Percentiles rank a stretch among this genome's conserved stretches.
Conservation (phyloP, 2,329 filamentous ascomycete genomes). For the Diaporthe sp. region DNA sequence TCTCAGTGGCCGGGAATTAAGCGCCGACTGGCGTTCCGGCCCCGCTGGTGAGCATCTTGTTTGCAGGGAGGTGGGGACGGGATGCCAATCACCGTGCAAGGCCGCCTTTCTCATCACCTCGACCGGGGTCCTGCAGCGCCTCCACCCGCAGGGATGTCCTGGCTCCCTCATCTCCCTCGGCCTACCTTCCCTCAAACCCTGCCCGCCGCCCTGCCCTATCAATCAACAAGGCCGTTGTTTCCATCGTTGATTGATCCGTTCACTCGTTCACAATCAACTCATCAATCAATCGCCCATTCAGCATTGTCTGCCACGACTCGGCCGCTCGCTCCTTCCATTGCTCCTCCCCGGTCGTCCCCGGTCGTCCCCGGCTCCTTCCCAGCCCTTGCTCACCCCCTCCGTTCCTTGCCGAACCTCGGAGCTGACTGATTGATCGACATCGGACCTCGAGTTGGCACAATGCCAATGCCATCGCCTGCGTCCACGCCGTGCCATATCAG, state of each 20-base stretch:
- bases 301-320: constrained; percentile 26
- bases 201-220: constrained; percentile 10
- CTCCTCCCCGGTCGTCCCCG: not conserved
- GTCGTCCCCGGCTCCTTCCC: not conserved
- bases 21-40: constrained; percentile 32
- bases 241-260: constrained; percentile 23
- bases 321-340: not conserved
- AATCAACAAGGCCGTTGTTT: constrained; percentile 20
- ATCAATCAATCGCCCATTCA: not conserved
- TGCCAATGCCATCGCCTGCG: constrained; percentile 6
- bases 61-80: constrained; percentile 27
- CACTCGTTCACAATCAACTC: not conserved
- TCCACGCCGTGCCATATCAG: constrained; percentile 27
- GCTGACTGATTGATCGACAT: constrained; percentile 6
- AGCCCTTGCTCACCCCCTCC: not conserved
- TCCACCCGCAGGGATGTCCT: constrained; percentile 18
- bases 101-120: constrained; percentile 28
- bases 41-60: constrained; percentile 32
- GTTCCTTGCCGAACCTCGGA: constrained; percentile 27
- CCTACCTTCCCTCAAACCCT: not conserved
- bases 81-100: constrained; percentile 20
- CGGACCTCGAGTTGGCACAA: not conserved
- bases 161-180: constrained; percentile 27
- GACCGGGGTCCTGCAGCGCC: constrained; percentile 31
- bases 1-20: constrained; percentile 31